Evolutionary conservation across 73 alveolate genomes (phyloP), one percentile per base, ranked within the genome.

Genomic region (Symbiodinium pilosum): DNA sequence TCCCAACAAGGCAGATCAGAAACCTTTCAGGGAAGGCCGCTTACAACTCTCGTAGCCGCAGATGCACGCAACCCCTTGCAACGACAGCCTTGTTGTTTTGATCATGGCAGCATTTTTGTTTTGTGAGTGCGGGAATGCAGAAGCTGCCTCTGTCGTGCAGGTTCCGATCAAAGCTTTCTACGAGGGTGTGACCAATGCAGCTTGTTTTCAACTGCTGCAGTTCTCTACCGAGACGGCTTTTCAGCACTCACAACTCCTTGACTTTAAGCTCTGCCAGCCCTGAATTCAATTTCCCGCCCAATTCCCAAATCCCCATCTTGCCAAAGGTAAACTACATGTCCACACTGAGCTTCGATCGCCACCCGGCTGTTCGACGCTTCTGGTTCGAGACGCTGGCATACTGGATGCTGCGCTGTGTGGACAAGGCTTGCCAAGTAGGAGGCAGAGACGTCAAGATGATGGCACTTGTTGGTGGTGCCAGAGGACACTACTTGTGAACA

Each of bases 271-370:
- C n/a, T n/a, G n/a, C n/a, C n/a, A n/a, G n/a, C n/a, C n/a, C n/a
- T n/a, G n/a, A n/a, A n/a, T n/a, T n/a, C n/a, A n/a, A n/a, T n/a
- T n/a, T n/a, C n/a, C n/a, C n/a, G n/a, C n/a, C n/a, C n/a, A n/a
- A n/a, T n/a, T n/a, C n/a, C n/a, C n/a, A n/a, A n/a, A n/a, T n/a
- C n/a, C n/a, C n/a, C n/a, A n/a, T n/a, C n/a, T n/a, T n/a, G 7
- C 41, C 77, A 4, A 41, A 93, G 98, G 98, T 93, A 75, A 93
- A 93, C 98, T 93, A 93, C 84, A 93, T 93, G 98, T 93, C 98
- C 92, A 93, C 98, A 44, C 36, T 93, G 85, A 93, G 98, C 84
- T 93, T 93, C 75, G 98, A 93, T 77, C 98, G 98, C 42, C 98
- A 93, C 68, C 98, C 98, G 30, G 98, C 98, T 4, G 98, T 93